Evolutionary conservation across 768 basidiomycete genomes (phyloP).

Genomic region (Daedaleopsis sinensis): DNA sequence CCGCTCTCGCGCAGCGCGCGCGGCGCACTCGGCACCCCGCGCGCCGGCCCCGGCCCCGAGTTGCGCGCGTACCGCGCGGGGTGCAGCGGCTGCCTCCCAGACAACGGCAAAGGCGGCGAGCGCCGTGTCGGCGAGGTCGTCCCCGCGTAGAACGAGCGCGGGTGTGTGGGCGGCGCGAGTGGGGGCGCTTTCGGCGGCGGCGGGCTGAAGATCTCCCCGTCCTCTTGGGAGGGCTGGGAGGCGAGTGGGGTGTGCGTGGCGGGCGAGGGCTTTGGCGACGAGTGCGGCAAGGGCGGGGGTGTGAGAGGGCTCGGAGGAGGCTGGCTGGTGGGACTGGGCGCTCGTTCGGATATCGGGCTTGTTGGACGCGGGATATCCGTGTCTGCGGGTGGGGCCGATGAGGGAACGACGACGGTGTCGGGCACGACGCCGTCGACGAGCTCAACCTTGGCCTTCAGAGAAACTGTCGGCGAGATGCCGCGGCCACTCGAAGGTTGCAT

Average conservation of each 20-base stretch:
- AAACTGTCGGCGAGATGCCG: background rate
- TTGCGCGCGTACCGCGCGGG: conserved; percentile 33
- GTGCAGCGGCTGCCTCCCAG: conserved; percentile 32
- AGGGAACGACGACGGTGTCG: background rate
- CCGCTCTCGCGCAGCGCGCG: conserved; percentile 39
- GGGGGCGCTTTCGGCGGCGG: conserved; percentile 36
- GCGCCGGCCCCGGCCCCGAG: conserved; percentile 22
- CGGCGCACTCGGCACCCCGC: conserved; percentile 43
- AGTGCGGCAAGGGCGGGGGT: background rate
- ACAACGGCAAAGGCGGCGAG: conserved; percentile 24
- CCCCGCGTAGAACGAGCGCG: conserved; percentile 44
- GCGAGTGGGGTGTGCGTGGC: background rate
- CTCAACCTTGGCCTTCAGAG: conserved; percentile 22
- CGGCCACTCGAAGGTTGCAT: too few species aligned
- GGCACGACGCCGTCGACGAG: conserved; percentile 14
- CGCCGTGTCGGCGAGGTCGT: conserved; percentile 25
- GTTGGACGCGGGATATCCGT: background rate
- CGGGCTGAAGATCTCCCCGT: conserved; percentile 52
- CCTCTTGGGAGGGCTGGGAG: conserved; percentile 46
- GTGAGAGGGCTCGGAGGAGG: too few species aligned
- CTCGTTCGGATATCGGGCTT: background rate
- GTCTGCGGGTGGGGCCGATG: background rate
- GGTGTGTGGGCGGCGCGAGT: conserved; percentile 47
- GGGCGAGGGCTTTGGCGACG: conserved; percentile 1
- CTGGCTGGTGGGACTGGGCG: background rate